Evolutionary conservation across 371 early-diverging fungal species (phyloP), one percentile per base, ranked within the genome.

Genomic region (Rhizopus arrhizus): DNA sequence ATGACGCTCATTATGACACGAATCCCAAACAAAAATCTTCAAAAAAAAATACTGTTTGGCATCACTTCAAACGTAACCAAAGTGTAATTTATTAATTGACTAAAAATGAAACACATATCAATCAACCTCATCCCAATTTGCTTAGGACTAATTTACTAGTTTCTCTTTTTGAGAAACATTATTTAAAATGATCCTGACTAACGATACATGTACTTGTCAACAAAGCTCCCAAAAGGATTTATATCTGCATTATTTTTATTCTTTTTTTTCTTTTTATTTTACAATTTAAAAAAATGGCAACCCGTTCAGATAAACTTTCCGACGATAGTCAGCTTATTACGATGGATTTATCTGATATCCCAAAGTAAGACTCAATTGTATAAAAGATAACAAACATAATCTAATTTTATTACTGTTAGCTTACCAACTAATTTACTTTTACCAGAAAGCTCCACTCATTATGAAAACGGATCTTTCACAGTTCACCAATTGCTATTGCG

Each of bases 401-500:
- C 28, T 13, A 2, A 22, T 31, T 4, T 34, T 6, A 16, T 28
- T 42, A 4, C 22, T 28, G 41, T 6, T 51, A 66, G 67, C 31
- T 35, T 66, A 28, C 64, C 65, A 2, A 57, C 56, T 3, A 64
- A 53, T 49, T 8, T 68, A 28, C 58, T 64, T 46, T 54, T 58
- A 48, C 58, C 57, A 45, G 34, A 38, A 13, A 33, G 34, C 7
- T 56, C 56, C 13, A 58, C 62, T n/a, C 61, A 50, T 22, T 55
- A 59, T n/a, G 58, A 69, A 57, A 42, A 46, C 32, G 36, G 33
- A 8, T 28, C 58, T 1, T 13, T 59, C 22, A 38, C 34, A 9
- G 51, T 66, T 12, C 62, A 72, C 6, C 62, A 64, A 29, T 40
- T 72, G 2, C 16, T 72, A 3, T 45, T 73, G 4, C 38, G 73